A percentile compares a stretch with the other conserved stretches of the same genome.
phyloP scores from a whole-genome alignment of 192 early-diverging fungal genomes.

The Kappamyces sp. region DNA sequence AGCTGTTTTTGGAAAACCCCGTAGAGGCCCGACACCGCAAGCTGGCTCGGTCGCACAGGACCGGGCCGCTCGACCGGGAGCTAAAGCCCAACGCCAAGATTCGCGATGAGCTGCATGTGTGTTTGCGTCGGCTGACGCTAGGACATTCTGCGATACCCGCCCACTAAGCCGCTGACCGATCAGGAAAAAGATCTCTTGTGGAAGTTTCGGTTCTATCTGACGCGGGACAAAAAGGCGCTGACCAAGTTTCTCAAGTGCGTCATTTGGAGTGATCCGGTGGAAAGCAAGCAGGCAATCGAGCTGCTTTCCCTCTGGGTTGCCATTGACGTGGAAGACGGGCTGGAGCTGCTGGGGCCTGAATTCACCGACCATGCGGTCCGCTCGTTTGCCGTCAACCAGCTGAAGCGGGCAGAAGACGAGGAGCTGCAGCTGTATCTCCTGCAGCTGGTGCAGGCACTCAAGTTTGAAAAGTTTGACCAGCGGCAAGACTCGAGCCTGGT shows the following conservation, averaged over 20 bases:
- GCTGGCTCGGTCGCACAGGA: constrained; percentile 82
- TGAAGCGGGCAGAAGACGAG: constrained; percentile 88
- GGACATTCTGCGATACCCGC: constrained; percentile 88
- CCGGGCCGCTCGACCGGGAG: constrained; percentile 84
- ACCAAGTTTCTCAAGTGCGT: constrained; percentile 98
- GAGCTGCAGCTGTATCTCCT: constrained; percentile 90
- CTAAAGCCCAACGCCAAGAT: constrained; percentile 96
- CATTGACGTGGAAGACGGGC: constrained; percentile 90
- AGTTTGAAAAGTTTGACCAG: constrained; percentile 75
- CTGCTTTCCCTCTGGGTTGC: constrained; percentile 82
- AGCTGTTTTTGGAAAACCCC: constrained; percentile 84
- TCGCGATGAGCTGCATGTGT: constrained; percentile 90
- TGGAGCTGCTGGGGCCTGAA: constrained; percentile 86
- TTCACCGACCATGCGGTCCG: constrained; percentile 81
- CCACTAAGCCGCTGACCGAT: constrained; percentile 71
- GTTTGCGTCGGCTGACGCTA: constrained; percentile 25
- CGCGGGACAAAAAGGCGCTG: constrained; percentile 88
- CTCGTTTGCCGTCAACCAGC: constrained; percentile 79
- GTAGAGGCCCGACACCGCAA: constrained; percentile 92
- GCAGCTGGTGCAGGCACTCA: constrained; percentile 96
- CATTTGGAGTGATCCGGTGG: constrained; percentile 86
- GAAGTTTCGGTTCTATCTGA: constrained; percentile 96
- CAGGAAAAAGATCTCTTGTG: constrained; percentile 94
- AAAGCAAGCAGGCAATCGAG: constrained; percentile 86
- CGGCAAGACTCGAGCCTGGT: constrained; percentile 52